Evolutionary conservation across 164 flowering plant genomes (phyloP), one percentile per base, ranked within the genome.

Genomic region (Warburgia ugandensis): DNA sequence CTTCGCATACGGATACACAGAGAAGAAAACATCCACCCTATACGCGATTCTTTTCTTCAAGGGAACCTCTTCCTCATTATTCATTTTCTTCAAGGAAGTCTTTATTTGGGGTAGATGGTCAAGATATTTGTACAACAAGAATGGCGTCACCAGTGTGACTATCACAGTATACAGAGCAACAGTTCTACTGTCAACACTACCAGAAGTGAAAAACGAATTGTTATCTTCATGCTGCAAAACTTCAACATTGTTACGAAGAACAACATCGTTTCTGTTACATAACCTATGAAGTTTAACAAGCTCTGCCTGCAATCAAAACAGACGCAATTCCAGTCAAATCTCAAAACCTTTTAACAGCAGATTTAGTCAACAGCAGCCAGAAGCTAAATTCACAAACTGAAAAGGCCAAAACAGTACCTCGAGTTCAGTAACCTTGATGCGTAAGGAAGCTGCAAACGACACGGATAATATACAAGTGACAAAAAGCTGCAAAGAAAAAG

Each of bases 1-100:
- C 79, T 90, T 90, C n/a, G 97, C 97, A 61, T 80, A 90, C 27
- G 97, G 97, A 59, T 84, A 84, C 31, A 78, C 71, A 29, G 97
- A 90, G 71, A 90, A 90, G 56, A 77, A 90, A 14, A 90, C 95
- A 54, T 90, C 97, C 53, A 90, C 84, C 72, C 63, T 74, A 50
- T 90, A 90, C 38, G 95, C 95, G 62, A 86, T 61, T 65, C 90
- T 78, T 69, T 90, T 90, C 72, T 76, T 90, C 76, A 84, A 56
- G 26, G 97, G 88, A 69, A 79, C 94, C 63, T 82, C 95, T 66
- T 89, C 95, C 32, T 72, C 77, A 37, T 55, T 75, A 48, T 60
- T 67, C 56, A 51, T 62, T 39, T 79, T 68, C 61, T 52, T 77
- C 10, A 63, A 60, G 27, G 71, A 38, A 57, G 54, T 65, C 55